Percentiles rank a stretch among this genome's conserved stretches.
Evolutionary conservation across 1,139 yeast genomes (phyloP).

Genomic region (Geotrichum phurueaensis): DNA sequence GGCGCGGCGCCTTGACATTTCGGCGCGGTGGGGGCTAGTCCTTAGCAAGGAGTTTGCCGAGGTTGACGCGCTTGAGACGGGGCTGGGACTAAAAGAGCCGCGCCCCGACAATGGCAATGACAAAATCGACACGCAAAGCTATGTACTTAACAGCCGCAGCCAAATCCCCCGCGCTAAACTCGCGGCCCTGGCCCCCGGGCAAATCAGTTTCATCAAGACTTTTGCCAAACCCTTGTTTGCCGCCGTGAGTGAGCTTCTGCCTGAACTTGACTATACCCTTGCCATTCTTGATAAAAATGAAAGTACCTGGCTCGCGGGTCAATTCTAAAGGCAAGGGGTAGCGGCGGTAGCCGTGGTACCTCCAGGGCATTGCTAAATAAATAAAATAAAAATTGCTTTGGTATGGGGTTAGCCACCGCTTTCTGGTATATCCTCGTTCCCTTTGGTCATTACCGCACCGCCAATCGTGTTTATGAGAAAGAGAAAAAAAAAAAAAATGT

Average conservation of each 20-base stretch:
- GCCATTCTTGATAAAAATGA: slow-evolving; percentile 45
- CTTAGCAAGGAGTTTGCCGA: slow-evolving; percentile 73
- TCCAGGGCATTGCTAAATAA: background rate
- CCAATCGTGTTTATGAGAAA: background rate
- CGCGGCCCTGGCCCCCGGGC: slow-evolving; percentile 55
- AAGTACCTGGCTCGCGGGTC: slow-evolving; percentile 37
- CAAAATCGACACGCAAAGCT: background rate
- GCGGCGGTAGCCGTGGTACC: background rate
- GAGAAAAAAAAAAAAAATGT: no score
- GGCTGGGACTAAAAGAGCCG: slow-evolving; percentile 25
- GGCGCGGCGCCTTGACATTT: slow-evolving; percentile 66
- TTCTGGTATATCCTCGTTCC: no score
- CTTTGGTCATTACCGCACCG: no score
- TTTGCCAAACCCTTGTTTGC: slow-evolving; percentile 74
- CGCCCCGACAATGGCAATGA: slow-evolving; percentile 7
- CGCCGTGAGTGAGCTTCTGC: slow-evolving; percentile 46
- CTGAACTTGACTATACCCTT: slow-evolving; percentile 32
- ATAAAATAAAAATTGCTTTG: background rate
- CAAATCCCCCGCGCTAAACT: background rate
- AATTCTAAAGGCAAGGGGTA: background rate
- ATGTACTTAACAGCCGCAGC: background rate
- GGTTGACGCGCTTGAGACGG: slow-evolving; percentile 49
- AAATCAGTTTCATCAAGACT: slow-evolving; percentile 72
- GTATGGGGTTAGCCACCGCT: background rate
- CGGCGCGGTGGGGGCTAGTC: slow-evolving; percentile 81